These are phyloP conservation scores for Rhodotorula graminis DNA, from an alignment of 768 basidiomycete species.

Conservation along the genomic window DNA sequence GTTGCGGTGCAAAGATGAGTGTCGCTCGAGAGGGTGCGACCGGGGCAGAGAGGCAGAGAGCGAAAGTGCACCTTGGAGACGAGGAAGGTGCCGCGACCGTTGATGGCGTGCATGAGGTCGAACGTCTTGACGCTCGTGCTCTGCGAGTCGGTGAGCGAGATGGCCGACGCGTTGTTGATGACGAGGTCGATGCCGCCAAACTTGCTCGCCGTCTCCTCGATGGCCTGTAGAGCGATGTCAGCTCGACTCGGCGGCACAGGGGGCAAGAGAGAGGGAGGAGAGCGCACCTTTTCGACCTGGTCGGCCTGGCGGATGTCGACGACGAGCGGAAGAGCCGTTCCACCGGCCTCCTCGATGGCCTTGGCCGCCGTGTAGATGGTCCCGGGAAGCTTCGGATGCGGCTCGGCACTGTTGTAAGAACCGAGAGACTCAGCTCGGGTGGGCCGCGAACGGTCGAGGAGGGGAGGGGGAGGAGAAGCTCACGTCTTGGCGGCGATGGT, in stretches of 20 bases:
- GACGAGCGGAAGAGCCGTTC: slow-evolving; percentile 6
- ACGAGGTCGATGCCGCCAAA: slow-evolving; percentile 25
- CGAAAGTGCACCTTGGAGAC: neutral
- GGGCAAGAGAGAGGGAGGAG: neutral
- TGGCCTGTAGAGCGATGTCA: neutral
- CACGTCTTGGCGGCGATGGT: slow-evolving; percentile 27
- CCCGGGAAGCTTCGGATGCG: slow-evolving; percentile 23
- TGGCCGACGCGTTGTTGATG: slow-evolving; percentile 24
- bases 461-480: neutral
- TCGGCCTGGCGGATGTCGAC: slow-evolving; percentile 15
- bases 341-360: slow-evolving; percentile 13
- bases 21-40: neutral
- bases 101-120: slow-evolving; percentile 17
- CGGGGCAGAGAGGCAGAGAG: too few relatives aligned
- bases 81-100: slow-evolving; percentile 16
- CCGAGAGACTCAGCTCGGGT: too few relatives aligned
- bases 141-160: slow-evolving; percentile 1
- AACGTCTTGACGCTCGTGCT: slow-evolving; percentile 14
- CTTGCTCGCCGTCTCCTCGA: slow-evolving; percentile 6
- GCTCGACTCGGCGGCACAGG: neutral
- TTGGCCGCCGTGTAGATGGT: slow-evolving; percentile 22
- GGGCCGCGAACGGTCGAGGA: too few relatives aligned
- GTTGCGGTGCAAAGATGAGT: neutral
- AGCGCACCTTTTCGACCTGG: neutral
- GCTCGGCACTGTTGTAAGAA: neutral